phyloP scores from a whole-genome alignment of 495 filamentous ascomycete species.

The Aspergillus wentii region DNA sequence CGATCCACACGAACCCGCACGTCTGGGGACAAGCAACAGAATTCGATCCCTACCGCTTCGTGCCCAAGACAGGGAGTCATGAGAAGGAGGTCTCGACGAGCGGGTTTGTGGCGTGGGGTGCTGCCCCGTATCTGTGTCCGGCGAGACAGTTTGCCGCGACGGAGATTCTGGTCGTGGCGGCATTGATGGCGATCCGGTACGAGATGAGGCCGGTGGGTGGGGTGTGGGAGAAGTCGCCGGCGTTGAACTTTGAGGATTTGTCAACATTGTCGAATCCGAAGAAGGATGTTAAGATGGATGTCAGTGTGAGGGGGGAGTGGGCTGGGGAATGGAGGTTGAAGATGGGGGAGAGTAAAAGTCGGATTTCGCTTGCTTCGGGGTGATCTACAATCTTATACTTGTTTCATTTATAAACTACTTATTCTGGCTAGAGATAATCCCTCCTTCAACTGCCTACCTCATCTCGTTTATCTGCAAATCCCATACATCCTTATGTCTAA shows the following conservation, averaged over 20 bases:
- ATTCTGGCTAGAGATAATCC: too few relatives aligned
- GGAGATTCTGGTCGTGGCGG: constrained; percentile 22
- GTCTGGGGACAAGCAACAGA: constrained; percentile 23
- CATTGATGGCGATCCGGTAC: constrained; percentile 5
- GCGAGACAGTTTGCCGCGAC: constrained; percentile 28
- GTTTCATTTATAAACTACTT: neutral
- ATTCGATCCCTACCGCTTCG: constrained; percentile 26
- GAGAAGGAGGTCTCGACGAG: too few relatives aligned
- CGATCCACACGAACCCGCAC: constrained; percentile 16
- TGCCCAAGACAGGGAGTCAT: constrained; percentile 6
- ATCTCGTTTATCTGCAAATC: neutral
- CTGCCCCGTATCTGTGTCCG: constrained; percentile 25
- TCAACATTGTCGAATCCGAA: constrained; percentile 1
- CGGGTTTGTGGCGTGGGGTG: constrained; percentile 31
- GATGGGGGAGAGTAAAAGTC: neutral
- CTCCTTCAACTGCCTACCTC: neutral
- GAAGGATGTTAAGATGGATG: constrained; percentile 1
- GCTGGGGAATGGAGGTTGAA: constrained; percentile 1
- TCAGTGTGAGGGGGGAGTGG: neutral
- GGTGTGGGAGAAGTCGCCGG: neutral
- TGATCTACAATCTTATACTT: neutral
- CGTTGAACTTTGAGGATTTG: neutral
- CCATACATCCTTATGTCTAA: neutral
- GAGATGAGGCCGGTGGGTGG: constrained; percentile 5
- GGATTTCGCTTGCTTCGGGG: constrained; percentile 1